Evolutionary conservation across 177 flowering plant species (phyloP).

Genomic region (Vitis hybrid): DNA sequence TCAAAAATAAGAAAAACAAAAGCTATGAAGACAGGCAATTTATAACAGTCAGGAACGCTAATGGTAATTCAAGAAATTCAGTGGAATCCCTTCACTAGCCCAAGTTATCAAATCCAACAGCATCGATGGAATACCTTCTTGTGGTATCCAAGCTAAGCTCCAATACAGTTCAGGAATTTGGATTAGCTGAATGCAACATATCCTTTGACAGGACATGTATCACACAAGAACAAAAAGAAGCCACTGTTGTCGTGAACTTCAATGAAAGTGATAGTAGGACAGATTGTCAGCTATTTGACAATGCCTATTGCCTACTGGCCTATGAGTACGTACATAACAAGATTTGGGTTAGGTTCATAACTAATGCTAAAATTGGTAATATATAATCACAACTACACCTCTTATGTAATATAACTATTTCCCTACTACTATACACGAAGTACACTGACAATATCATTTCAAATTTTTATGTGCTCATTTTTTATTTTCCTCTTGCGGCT

Average conservation of each 20-base stretch:
- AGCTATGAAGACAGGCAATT: not conserved
- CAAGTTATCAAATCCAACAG: not conserved
- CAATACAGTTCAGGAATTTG: not conserved
- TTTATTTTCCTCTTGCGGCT: not conserved
- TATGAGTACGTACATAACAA: no score
- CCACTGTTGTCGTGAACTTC: not conserved
- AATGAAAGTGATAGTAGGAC: no score
- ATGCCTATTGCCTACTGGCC: no score
- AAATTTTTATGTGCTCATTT: not conserved
- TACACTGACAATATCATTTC: not conserved
- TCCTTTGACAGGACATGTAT: not conserved
- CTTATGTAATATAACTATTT: no score
- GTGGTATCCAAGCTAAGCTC: not conserved
- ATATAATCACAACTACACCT: no score
- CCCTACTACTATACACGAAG: not conserved
- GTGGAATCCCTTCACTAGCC: not conserved
- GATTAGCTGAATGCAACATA: not conserved
- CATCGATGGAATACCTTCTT: not conserved
- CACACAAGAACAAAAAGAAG: not conserved
- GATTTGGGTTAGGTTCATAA: no score
- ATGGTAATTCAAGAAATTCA: not conserved
- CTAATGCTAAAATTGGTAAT: no score
- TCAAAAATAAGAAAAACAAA: not conserved
- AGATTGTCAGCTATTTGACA: no score
- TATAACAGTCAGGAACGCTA: not conserved